phyloP scores from a whole-genome alignment of 805 yeast species.

The Kodamaea kaohsiungensis region DNA sequence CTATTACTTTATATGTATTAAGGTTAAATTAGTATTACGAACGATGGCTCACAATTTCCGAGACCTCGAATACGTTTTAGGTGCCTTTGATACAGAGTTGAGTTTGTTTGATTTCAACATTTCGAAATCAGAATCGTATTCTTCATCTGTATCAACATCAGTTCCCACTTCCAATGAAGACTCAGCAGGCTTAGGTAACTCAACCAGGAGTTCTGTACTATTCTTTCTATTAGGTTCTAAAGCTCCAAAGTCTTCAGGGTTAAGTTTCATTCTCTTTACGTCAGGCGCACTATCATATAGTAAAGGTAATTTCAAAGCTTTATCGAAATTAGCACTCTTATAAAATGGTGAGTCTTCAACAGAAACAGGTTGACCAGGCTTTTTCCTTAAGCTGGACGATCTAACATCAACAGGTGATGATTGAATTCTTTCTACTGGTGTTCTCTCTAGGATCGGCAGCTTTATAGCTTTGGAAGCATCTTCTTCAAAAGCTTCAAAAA shows the following conservation, averaged over 20 bases:
- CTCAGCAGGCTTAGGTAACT: not conserved
- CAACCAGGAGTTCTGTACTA: not conserved
- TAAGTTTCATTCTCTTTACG: not conserved
- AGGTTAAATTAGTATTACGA: not conserved
- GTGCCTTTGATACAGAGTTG: not conserved
- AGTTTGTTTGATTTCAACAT: not conserved
- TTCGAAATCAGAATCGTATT: slow-evolving; percentile 13
- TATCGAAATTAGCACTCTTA: slow-evolving; percentile 16
- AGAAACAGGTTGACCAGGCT: slow-evolving; percentile 40
- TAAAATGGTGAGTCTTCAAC: slow-evolving; percentile 40
- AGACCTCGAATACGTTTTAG: slow-evolving; percentile 7
- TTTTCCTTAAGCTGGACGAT: slow-evolving; percentile 7
- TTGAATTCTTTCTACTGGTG: not conserved
- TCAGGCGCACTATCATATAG: not conserved
- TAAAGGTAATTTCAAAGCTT: not conserved
- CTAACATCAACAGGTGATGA: not conserved
- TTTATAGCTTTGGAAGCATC: slow-evolving; percentile 2
- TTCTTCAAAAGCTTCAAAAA: slow-evolving; percentile 6
- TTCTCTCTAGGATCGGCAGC: slow-evolving; percentile 6
- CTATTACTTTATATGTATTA: not conserved
- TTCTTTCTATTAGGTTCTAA: not conserved
- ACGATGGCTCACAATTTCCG: not conserved
- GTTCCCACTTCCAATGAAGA: not conserved
- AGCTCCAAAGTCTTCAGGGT: not conserved
- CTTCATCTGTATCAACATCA: slow-evolving; percentile 10